Percentiles rank a stretch among this genome's conserved stretches.
These are phyloP conservation scores for Isochrysis galbana DNA, from an alignment of 78 protist species.

Conservation along the genomic window DNA sequence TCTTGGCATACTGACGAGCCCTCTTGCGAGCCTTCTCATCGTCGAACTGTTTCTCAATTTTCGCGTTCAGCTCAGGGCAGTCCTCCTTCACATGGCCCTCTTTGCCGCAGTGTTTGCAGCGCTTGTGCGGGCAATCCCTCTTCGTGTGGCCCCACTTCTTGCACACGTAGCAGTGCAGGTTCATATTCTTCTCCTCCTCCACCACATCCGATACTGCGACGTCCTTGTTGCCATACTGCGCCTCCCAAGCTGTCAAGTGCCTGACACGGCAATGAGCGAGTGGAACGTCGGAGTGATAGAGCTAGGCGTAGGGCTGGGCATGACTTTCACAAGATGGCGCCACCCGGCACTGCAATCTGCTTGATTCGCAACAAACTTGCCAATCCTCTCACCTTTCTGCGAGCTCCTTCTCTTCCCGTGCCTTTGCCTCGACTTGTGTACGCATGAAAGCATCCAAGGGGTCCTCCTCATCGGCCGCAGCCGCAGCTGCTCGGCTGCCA, in stretches of 20 bases:
- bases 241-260: not conserved
- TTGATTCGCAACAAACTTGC: too few relatives aligned
- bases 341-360: too few relatives aligned
- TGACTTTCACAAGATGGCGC: too few relatives aligned
- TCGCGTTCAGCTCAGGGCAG: not conserved
- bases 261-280: too few relatives aligned
- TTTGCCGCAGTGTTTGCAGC: not conserved
- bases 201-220: not conserved
- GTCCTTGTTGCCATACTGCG: not conserved
- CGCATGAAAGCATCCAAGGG: slow-evolving; percentile 15
- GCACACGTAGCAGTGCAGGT: slow-evolving; percentile 21
- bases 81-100: not conserved
- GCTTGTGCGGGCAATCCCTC: slow-evolving; percentile 10
- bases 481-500: too few relatives aligned
- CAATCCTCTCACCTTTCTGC: too few relatives aligned
- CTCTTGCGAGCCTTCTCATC: not conserved
- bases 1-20: not conserved
- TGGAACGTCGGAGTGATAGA: too few relatives aligned
- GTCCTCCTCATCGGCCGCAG: slow-evolving; percentile 4
- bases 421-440: not conserved
- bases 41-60: not conserved
- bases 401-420: not conserved
- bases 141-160: slow-evolving; percentile 21
- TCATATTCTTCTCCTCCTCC: not conserved
- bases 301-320: too few relatives aligned